phyloP scores from a whole-genome alignment of 208 protist genomes.

The Leishmania aethiopica region DNA sequence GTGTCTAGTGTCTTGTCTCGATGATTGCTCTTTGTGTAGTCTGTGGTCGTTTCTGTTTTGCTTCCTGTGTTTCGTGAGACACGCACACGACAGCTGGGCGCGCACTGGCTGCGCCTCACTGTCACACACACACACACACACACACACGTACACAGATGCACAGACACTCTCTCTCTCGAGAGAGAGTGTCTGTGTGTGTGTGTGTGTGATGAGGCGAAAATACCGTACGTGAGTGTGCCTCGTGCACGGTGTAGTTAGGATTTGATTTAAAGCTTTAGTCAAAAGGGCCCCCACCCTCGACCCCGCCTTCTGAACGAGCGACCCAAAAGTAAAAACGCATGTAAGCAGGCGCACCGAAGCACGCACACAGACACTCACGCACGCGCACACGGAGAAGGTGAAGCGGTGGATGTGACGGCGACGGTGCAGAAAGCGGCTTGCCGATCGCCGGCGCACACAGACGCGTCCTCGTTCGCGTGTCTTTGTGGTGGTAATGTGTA shows the following conservation, averaged over 20 bases:
- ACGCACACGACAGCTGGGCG: neutral
- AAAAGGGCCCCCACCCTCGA: neutral
- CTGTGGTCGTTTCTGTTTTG: neutral
- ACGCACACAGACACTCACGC: neutral
- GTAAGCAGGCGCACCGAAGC: neutral
- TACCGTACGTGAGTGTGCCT: neutral
- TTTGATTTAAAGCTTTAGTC: neutral
- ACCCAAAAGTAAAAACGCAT: neutral
- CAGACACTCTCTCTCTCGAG: neutral
- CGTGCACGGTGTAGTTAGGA: neutral
- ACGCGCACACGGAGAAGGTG: neutral
- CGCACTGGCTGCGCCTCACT: neutral
- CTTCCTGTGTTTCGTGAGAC: neutral
- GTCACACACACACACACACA: too few relatives aligned
- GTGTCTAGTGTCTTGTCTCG: neutral
- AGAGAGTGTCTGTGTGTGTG: neutral
- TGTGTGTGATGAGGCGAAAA: neutral
- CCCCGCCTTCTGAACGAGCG: neutral
- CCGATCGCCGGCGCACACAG: too few relatives aligned
- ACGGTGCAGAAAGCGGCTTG: neutral
- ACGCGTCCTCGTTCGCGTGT: neutral
- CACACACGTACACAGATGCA: too few relatives aligned
- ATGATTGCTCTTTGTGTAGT: neutral
- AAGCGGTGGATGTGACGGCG: neutral
- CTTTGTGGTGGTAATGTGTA: neutral